A percentile compares a stretch with the other conserved stretches of the same genome.
Evolutionary conservation across 768 basidiomycete genomes (phyloP).

Genomic region (Gloeostereum incarnatum): DNA sequence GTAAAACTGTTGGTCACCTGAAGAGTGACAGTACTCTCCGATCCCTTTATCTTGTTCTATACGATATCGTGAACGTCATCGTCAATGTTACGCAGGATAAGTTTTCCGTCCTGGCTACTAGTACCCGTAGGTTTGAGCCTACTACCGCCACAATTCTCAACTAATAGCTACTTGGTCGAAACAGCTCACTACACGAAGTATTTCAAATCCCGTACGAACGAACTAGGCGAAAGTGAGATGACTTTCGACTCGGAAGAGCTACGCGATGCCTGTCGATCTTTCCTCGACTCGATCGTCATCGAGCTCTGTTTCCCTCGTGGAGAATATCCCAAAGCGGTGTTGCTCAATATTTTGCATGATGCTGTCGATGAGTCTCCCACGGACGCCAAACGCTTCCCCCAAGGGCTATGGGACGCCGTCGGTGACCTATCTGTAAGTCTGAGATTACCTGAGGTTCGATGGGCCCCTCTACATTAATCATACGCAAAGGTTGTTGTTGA

Average conservation of each 20-base stretch:
- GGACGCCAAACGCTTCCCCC: conserved; percentile 70
- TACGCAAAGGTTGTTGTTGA: conserved; percentile 48
- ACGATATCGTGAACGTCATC: conserved; percentile 51
- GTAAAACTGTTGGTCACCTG: conserved; percentile 44
- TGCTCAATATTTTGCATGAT: conserved; percentile 62
- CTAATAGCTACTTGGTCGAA: conserved; percentile 3
- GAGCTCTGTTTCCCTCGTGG: conserved; percentile 73
- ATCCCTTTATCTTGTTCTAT: conserved; percentile 51
- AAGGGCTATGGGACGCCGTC: conserved; percentile 71
- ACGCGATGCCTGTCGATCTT: conserved; percentile 61
- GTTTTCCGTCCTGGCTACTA: conserved; percentile 62
- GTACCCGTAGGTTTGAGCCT: conserved; percentile 58
- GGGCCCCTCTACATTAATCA: conserved; percentile 1
- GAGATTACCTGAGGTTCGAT: background rate
- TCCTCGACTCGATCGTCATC: conserved; percentile 76
- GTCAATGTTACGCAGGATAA: conserved; percentile 53
- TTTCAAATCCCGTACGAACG: conserved; percentile 41
- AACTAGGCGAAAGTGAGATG: conserved; percentile 39
- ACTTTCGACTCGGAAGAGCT: conserved; percentile 59
- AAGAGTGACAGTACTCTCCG: conserved; percentile 40
- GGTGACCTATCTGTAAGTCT: conserved; percentile 67
- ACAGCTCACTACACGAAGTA: conserved; percentile 66
- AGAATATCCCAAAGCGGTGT: conserved; percentile 53
- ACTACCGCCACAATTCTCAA: too few relatives aligned
- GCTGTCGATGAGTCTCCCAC: conserved; percentile 64